Evolutionary conservation across 495 filamentous ascomycete genomes (phyloP), one percentile per base, ranked within the genome.

Genomic region (Trichoderma orchidacearum): DNA sequence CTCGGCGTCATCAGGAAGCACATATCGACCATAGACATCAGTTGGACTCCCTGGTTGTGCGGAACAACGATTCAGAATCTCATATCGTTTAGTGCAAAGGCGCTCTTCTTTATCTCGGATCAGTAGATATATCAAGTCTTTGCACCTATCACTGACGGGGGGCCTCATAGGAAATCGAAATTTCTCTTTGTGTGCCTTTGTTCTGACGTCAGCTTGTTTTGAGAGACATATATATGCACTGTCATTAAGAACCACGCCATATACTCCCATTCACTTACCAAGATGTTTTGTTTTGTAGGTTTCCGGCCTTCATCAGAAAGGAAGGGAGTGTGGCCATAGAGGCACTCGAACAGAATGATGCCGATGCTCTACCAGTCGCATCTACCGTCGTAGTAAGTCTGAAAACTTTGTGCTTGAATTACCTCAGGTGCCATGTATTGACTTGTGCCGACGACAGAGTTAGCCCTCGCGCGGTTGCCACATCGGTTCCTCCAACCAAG

Each of bases 351-450:
- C 32, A 96, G 66, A 63, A 97, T 96, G 54, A 96, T 80, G 28
- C 89, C 92, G 58, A 95, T 79, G 68, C 90, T 96, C 92, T 90
- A 97, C 88, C 83, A 97, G 70, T 96, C 92, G 68, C 92, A 96
- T 58, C 92, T 74, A 25, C 85, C 92, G 73, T 97, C 92, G 65
- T 97, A 96, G 28, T 48, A 48, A 9, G 41, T 48, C 21, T 48
- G 41, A 48, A 9, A 48, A 7, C 76, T 69, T 52, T 90, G 79
- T 18, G 89, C 92, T 58, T 82, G 75, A 56, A 96, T 83, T 29
- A 97, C 86, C 70, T 96, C 92, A 3, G 92, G 92, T 1, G 92
- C 92, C 92, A 95, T 95, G 69, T 96, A 97, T 68, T 96, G 92
- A 65, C 89, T 95, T 1, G 92, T 97, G 3, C 92, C 92, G 32